Percentiles rank a stretch among this genome's conserved stretches.
These are phyloP conservation scores for Petunia axillaris DNA, from an alignment of 257 asterid species.

Conservation along the genomic window DNA sequence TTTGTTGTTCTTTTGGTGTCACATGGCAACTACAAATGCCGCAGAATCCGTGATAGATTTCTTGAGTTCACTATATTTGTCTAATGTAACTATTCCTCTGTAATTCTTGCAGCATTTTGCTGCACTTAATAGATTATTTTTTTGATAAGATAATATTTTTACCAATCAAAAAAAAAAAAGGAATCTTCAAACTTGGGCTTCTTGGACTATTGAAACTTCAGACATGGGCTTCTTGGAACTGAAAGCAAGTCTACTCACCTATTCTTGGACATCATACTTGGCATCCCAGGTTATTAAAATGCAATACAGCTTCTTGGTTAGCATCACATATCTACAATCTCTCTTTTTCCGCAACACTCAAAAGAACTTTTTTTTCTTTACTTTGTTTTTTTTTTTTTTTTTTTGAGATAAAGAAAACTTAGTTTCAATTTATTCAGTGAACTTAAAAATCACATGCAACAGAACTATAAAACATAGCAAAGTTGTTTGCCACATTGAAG, in stretches of 20 bases:
- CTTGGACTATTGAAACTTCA: constrained; percentile 7
- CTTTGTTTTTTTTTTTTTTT: too few species aligned
- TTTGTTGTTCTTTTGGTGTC: too few species aligned
- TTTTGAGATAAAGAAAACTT: too few species aligned
- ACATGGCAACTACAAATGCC: too few species aligned
- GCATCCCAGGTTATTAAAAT: background rate
- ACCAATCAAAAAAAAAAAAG: too few species aligned
- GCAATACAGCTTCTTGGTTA: background rate
- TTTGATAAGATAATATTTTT: too few species aligned
- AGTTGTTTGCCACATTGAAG: background rate
- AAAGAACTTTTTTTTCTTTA: background rate
- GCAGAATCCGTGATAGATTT: too few species aligned
- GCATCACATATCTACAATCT: background rate
- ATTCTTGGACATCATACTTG: constrained; percentile 1
- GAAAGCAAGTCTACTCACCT: constrained; percentile 5
- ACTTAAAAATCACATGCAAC: background rate
- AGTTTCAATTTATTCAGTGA: background rate
- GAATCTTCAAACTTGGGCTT: background rate
- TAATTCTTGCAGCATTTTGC: too few species aligned
- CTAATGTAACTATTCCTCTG: too few species aligned
- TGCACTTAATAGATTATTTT: too few species aligned
- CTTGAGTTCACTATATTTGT: too few species aligned
- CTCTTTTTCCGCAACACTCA: background rate
- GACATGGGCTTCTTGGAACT: constrained; percentile 12
- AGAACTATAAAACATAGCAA: background rate